Percentiles rank a stretch among this genome's conserved stretches.
Conservation (phyloP, 306 rosid species). For the Vigna unguiculata region DNA sequence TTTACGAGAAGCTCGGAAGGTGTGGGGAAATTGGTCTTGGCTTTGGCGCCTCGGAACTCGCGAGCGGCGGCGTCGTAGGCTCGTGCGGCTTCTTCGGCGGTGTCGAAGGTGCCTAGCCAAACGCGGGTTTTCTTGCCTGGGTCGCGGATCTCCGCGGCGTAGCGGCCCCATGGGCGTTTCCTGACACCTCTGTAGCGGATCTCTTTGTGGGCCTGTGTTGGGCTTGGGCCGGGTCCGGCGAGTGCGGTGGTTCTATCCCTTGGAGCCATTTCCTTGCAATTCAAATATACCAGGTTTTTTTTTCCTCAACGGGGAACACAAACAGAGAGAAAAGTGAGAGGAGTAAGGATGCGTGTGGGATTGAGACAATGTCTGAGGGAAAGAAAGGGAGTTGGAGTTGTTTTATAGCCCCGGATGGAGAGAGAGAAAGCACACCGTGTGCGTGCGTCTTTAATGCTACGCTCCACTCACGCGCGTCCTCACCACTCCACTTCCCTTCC, state of each 20-base stretch:
- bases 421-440: constrained; percentile 34
- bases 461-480: constrained; percentile 68
- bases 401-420: constrained; percentile 45
- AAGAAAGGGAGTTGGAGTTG: constrained; percentile 11
- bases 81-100: constrained; percentile 81
- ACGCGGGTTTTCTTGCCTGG: constrained; percentile 78
- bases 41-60: constrained; percentile 72
- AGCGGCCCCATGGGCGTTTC: constrained; percentile 86
- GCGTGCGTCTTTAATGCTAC: constrained; percentile 58
- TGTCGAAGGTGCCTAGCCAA: constrained; percentile 81
- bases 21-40: constrained; percentile 70
- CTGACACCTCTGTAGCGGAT: constrained; percentile 78
- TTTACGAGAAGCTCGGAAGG: constrained; percentile 39
- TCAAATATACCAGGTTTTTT: background rate
- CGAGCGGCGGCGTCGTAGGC: constrained; percentile 79
- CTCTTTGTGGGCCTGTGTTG: constrained; percentile 46
- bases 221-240: constrained; percentile 22
- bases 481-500: constrained; percentile 57
- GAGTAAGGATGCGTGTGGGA: background rate
- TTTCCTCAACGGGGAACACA: background rate
- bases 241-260: constrained; percentile 42
- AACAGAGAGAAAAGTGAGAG: background rate
- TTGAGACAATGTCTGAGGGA: constrained; percentile 42
- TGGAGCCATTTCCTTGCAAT: constrained; percentile 59
- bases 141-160: constrained; percentile 90